Evolutionary conservation across 208 protist species (phyloP), one percentile per base, ranked within the genome.

Genomic region (Wallacemonas sp.): DNA sequence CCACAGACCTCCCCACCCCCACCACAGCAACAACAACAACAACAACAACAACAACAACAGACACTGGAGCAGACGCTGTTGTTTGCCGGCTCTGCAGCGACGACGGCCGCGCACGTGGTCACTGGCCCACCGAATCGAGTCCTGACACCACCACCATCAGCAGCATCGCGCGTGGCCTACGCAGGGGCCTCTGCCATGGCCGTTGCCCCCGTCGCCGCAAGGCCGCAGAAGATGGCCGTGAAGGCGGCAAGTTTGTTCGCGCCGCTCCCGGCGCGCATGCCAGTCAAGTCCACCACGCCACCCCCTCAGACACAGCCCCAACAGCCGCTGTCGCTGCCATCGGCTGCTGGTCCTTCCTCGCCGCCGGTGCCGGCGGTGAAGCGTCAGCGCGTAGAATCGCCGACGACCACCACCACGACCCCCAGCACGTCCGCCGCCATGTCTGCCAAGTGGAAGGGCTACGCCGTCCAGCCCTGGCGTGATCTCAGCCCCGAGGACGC

Each of bases 381-480:
- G n/a, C 36, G 36, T 41, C 14, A 41, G 36, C 36, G 36, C 36
- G 36, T 14, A 7, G 36, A 14, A 41, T 41, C n/a, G 41, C 23
- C 29, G 59, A 42, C 2, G 36, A 5, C 38, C 54, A 12, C 25
- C 36, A 38, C 20, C 36, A 26, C n/a, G 38, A 52, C 16, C 8
- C 7, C 39, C 59, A 33, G 8, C 41, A 7, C 23, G 14, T 26
- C 42, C 7, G 26, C 48, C n/a, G 3, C 3, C 16, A 48, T 5
- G 4, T 10, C 48, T 10, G 64, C 67, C 39, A 31, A 59, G 48
- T 84, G 74, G 72, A 76, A 75, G 22, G 82, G 84, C 20, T 91
- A 91, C 46, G 70, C 67, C n/a, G 71, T 91, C 29, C 68, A 86
- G 63, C 65, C 69, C 7, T 93, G 84, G 82, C 72, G 87, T 8